Percentiles rank a stretch among this genome's conserved stretches.
Evolutionary conservation across 176 grass and related monocot species (phyloP).

Genomic region (Pontederia crassipes): DNA sequence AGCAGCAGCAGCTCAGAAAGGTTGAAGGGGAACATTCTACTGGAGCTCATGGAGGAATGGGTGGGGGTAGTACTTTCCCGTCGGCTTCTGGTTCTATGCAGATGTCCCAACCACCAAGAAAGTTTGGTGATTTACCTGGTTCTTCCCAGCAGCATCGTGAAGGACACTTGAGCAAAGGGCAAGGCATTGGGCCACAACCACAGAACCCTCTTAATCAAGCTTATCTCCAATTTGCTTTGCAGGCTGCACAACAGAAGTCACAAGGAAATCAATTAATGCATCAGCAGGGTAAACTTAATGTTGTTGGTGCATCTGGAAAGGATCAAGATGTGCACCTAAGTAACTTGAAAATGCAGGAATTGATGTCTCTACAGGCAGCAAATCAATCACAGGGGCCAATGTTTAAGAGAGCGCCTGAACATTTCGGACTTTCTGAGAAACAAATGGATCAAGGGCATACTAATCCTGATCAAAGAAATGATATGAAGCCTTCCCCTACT

Average conservation of each 20-base stretch:
- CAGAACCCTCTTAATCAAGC: conserved; percentile 58
- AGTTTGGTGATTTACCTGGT: conserved; percentile 7
- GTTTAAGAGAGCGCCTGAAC: conserved; percentile 36
- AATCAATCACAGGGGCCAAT: conserved; percentile 28
- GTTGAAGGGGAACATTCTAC: conserved; percentile 17
- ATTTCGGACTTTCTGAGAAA: conserved; percentile 43
- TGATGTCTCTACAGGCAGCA: conserved; percentile 49
- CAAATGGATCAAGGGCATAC: conserved; percentile 34
- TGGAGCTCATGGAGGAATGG: conserved; percentile 36
- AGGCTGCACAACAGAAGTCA: conserved; percentile 55
- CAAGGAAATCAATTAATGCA: conserved; percentile 56
- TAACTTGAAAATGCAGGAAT: conserved; percentile 65
- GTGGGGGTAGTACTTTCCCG: conserved; percentile 31
- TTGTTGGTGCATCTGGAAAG: conserved; percentile 33
- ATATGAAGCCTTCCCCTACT: conserved; percentile 52
- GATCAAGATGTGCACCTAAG: conserved; percentile 52
- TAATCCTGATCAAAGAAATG: conserved; percentile 45
- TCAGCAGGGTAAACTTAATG: conserved; percentile 52
- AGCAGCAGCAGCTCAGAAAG: conserved; percentile 17
- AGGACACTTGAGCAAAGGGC: conserved; percentile 23
- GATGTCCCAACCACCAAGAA: conserved; percentile 39
- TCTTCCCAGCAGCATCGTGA: conserved; percentile 28
- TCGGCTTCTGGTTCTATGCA: conserved; percentile 23
- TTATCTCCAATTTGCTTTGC: conserved; percentile 61
- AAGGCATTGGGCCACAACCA: conserved; percentile 17